Conservation (phyloP, 75 land plant genomes). For the Pinus albicaulis region DNA sequence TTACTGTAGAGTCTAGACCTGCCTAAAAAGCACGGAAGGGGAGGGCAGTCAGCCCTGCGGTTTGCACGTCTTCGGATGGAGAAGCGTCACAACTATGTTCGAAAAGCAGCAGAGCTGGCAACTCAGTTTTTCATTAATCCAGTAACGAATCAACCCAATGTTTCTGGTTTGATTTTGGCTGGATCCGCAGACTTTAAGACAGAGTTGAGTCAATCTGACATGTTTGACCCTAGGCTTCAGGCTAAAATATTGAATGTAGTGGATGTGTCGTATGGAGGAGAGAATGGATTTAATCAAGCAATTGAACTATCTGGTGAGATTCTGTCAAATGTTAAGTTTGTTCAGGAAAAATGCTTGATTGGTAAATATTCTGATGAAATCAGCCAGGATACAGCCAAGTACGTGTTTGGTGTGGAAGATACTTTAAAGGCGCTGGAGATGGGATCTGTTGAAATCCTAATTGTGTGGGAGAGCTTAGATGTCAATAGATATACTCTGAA, state of each 20-base stretch:
- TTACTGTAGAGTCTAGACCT: slow-evolving; percentile 52
- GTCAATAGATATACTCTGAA: slow-evolving; percentile 49
- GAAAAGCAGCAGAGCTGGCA: slow-evolving; percentile 50
- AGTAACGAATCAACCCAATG: slow-evolving; percentile 31
- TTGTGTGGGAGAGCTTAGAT: slow-evolving; percentile 28
- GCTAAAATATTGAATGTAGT: slow-evolving; percentile 70
- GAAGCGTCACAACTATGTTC: slow-evolving; percentile 75
- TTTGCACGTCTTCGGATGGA: slow-evolving; percentile 68
- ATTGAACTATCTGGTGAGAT: no score
- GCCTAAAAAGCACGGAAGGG: slow-evolving; percentile 71
- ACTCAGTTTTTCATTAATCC: slow-evolving; percentile 14
- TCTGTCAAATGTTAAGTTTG: no score
- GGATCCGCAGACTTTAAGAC: slow-evolving; percentile 64
- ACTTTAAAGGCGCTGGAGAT: slow-evolving; percentile 60
- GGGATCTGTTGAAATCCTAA: slow-evolving; percentile 51
- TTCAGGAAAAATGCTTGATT: no score
- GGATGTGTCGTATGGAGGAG: slow-evolving; percentile 51
- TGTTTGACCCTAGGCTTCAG: slow-evolving; percentile 80
- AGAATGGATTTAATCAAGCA: no score
- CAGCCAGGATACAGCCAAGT: slow-evolving; percentile 43
- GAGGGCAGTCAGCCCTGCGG: slow-evolving; percentile 74
- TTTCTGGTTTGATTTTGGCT: slow-evolving; percentile 40
- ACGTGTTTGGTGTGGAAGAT: slow-evolving; percentile 64
- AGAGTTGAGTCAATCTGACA: slow-evolving; percentile 74
- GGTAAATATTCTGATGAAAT: no score